phyloP scores from a whole-genome alignment of 306 rosid genomes.

The Begonia loranthoides region DNA sequence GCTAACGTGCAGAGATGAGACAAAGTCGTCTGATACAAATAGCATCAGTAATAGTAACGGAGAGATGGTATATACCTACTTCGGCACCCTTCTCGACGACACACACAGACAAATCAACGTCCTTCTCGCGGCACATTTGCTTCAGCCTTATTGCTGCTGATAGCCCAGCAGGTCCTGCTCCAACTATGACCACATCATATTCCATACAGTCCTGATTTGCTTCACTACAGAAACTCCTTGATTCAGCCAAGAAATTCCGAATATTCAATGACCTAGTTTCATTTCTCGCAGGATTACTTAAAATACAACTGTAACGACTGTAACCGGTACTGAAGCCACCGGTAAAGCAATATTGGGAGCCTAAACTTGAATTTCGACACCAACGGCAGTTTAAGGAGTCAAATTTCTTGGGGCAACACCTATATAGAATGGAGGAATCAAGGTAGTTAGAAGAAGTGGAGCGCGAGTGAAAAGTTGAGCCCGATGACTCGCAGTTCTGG shows the following conservation, averaged over 20 bases:
- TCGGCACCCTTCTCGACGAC: constrained; percentile 90
- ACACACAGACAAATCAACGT: constrained; percentile 60
- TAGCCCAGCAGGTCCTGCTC: constrained; percentile 94
- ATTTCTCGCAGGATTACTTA: constrained; percentile 4
- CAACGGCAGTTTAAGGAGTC: constrained; percentile 3
- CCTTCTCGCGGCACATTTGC: constrained; percentile 57
- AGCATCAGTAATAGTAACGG: no score
- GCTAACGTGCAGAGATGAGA: no score
- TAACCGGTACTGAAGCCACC: constrained; percentile 14
- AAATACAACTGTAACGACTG: constrained; percentile 1
- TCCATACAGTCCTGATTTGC: constrained; percentile 52
- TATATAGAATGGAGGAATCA: neutral
- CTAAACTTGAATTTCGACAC: constrained; percentile 10
- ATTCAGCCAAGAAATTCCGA: constrained; percentile 2
- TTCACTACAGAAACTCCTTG: constrained; percentile 34
- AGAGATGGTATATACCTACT: constrained; percentile 49
- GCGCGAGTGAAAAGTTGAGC: constrained; percentile 1
- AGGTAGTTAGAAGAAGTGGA: constrained; percentile 4
- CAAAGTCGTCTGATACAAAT: no score
- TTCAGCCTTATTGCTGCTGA: constrained; percentile 81
- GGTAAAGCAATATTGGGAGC: constrained; percentile 5
- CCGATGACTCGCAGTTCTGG: constrained; percentile 4
- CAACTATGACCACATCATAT: constrained; percentile 85
- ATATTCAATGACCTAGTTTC: neutral
- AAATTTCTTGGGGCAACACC: constrained; percentile 4